Conservation (phyloP, 2,329 filamentous ascomycete species). For the Dothidotthia symphoricarpi region DNA sequence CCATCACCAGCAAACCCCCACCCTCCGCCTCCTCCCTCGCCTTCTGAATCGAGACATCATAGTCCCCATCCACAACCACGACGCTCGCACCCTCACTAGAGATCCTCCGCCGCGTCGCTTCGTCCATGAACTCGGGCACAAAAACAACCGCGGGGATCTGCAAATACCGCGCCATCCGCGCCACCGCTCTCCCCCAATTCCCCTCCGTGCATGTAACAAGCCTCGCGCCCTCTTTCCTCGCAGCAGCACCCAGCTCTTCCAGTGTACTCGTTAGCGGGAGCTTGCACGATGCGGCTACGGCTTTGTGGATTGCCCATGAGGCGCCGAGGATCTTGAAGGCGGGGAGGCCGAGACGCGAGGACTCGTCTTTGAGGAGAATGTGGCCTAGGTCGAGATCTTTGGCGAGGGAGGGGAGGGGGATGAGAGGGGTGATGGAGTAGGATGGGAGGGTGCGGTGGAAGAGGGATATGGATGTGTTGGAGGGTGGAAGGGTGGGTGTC, state of each 20-base stretch:
- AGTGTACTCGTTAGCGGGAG: slow-evolving; percentile 48
- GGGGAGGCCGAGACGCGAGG: slow-evolving; percentile 64
- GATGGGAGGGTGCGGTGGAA: slow-evolving; percentile 61
- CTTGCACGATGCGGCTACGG: slow-evolving; percentile 50
- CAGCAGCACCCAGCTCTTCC: slow-evolving; percentile 43
- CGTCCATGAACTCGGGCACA: slow-evolving; percentile 60
- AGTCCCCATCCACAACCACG: slow-evolving; percentile 55
- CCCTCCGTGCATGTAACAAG: slow-evolving; percentile 70
- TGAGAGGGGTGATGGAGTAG: slow-evolving; percentile 58
- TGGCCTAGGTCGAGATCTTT: slow-evolving; percentile 51
- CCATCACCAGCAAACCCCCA: slow-evolving; percentile 61
- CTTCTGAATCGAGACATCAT: slow-evolving; percentile 61
- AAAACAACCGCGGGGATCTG: slow-evolving; percentile 58
- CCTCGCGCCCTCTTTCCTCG: slow-evolving; percentile 32
- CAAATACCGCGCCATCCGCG: slow-evolving; percentile 64
- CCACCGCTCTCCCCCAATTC: slow-evolving; percentile 73
- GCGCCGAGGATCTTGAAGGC: slow-evolving; percentile 81
- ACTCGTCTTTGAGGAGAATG: slow-evolving; percentile 71
- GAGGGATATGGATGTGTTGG: too few relatives aligned
- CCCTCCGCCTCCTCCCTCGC: slow-evolving; percentile 48
- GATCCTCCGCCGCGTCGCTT: slow-evolving; percentile 56
- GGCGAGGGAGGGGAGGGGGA: slow-evolving; percentile 55
- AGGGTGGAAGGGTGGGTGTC: background rate
- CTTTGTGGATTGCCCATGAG: slow-evolving; percentile 67
- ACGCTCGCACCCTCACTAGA: slow-evolving; percentile 63